These are phyloP conservation scores for Didymella arachidicola DNA, from an alignment of 2,329 filamentous ascomycete species.

Conservation along the genomic window DNA sequence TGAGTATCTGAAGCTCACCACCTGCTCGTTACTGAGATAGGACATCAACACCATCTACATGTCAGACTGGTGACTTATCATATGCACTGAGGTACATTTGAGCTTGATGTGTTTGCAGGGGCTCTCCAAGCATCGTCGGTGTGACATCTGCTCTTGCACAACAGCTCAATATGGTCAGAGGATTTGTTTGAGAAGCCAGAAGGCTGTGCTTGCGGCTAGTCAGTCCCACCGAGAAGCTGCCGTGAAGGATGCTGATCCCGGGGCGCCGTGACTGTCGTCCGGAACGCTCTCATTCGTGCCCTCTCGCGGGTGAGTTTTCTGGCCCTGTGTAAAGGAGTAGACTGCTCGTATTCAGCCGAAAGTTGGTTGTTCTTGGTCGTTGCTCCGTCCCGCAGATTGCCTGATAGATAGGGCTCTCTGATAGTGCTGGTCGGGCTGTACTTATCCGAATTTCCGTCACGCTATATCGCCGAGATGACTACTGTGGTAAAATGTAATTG, in stretches of 20 bases:
- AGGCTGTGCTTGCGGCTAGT: conserved; percentile 2
- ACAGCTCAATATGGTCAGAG: too few species aligned
- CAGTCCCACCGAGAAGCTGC: conserved; percentile 8
- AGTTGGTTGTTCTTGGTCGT: background rate
- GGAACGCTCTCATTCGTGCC: background rate
- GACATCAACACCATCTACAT: background rate
- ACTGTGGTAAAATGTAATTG: background rate
- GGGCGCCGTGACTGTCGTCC: background rate
- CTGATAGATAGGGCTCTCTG: background rate
- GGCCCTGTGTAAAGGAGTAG: too few species aligned
- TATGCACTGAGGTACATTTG: background rate
- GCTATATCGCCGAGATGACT: background rate
- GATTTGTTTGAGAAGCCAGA: background rate
- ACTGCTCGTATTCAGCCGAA: background rate
- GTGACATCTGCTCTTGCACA: background rate
- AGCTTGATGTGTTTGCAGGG: background rate
- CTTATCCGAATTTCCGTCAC: background rate
- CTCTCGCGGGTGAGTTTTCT: background rate
- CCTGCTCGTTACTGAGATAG: background rate
- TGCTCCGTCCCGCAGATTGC: background rate
- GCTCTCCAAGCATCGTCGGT: background rate
- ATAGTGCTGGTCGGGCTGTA: background rate
- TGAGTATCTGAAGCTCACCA: background rate
- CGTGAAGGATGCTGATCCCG: conserved; percentile 8
- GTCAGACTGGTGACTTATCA: background rate